A percentile compares a stretch with the other conserved stretches of the same genome.
phyloP scores from a whole-genome alignment of 805 yeast genomes.

The Scheffersomyces lignosus region DNA sequence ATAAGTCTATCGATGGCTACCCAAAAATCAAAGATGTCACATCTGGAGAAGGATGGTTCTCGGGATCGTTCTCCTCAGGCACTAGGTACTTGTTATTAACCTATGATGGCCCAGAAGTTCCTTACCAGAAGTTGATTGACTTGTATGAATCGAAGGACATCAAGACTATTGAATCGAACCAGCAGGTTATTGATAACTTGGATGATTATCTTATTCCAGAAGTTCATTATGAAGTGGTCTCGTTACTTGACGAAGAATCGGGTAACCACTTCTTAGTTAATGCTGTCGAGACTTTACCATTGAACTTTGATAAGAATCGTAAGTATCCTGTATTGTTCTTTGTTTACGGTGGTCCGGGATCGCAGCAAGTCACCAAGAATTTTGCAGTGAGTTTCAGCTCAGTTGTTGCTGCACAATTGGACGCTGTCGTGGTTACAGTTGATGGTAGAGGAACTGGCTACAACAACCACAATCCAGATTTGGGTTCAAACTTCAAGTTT shows the following conservation, averaged over 20 bases:
- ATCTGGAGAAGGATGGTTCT: conserved; percentile 59
- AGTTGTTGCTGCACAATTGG: conserved; percentile 71
- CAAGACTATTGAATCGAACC: conserved; percentile 50
- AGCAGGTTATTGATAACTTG: conserved; percentile 38
- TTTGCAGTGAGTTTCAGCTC: conserved; percentile 68
- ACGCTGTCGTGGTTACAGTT: conserved; percentile 88
- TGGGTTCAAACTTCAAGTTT: conserved; percentile 60
- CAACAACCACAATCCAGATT: conserved; percentile 57
- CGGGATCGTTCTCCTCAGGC: conserved; percentile 78
- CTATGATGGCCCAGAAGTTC: conserved; percentile 79
- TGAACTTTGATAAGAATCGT: conserved; percentile 57
- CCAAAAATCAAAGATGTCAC: conserved; percentile 49
- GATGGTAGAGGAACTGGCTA: conserved; percentile 98
- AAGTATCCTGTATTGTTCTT: conserved; percentile 86
- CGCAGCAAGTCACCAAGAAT: conserved; percentile 71
- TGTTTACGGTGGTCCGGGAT: conserved; percentile 95
- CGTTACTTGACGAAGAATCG: conserved; percentile 48
- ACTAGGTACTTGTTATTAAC: conserved; percentile 66
- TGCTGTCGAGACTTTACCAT: conserved; percentile 75
- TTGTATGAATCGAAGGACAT: conserved; percentile 22
- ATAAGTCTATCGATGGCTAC: conserved; percentile 24
- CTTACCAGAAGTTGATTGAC: conserved; percentile 70
- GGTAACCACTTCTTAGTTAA: conserved; percentile 54
- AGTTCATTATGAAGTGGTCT: conserved; percentile 51
- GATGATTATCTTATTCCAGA: conserved; percentile 56